Evolutionary conservation across 768 basidiomycete genomes (phyloP).

Genomic region (Amanita pallidorosea): DNA sequence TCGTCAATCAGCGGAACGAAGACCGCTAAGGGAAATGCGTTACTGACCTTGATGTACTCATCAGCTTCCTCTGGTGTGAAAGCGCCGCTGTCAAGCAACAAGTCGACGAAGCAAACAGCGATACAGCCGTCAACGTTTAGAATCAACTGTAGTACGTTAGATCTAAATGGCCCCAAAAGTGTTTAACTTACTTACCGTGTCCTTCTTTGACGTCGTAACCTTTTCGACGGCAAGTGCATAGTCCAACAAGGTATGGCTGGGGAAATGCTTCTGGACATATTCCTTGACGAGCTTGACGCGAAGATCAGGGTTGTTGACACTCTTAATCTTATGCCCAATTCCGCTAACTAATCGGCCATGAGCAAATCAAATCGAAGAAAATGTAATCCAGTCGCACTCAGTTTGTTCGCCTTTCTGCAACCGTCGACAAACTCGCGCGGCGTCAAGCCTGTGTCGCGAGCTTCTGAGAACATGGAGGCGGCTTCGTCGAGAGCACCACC

Average conservation of each 20-base stretch:
- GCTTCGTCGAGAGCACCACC: slow-evolving; percentile 99
- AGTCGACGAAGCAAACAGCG: slow-evolving; percentile 92
- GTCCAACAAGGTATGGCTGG: slow-evolving; percentile 83
- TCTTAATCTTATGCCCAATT: slow-evolving; percentile 99
- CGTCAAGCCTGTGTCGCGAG: slow-evolving; percentile 83
- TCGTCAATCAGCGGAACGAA: background rate
- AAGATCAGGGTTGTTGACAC: slow-evolving; percentile 90
- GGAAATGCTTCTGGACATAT: slow-evolving; percentile 94
- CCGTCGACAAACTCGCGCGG: slow-evolving; percentile 98
- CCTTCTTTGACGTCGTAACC: slow-evolving; percentile 96
- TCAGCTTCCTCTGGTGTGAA: slow-evolving; percentile 95
- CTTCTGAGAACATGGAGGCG: slow-evolving; percentile 89
- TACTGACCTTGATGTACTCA: slow-evolving; percentile 79
- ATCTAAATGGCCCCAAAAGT: background rate
- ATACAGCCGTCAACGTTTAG: slow-evolving; percentile 96
- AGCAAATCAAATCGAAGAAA: slow-evolving; percentile 4
- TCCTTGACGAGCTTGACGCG: slow-evolving; percentile 93
- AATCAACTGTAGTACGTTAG: slow-evolving; percentile 47
- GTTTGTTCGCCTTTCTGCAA: slow-evolving; percentile 86
- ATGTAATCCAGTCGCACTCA: slow-evolving; percentile 40
- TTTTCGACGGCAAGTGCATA: slow-evolving; percentile 96
- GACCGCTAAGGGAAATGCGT: background rate
- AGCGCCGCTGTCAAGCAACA: slow-evolving; percentile 84
- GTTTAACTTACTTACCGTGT: slow-evolving; percentile 51
- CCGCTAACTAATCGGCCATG: slow-evolving; percentile 56